These are phyloP conservation scores for Linum trigynum DNA, from an alignment of 345 rosid species.

Conservation along the genomic window DNA sequence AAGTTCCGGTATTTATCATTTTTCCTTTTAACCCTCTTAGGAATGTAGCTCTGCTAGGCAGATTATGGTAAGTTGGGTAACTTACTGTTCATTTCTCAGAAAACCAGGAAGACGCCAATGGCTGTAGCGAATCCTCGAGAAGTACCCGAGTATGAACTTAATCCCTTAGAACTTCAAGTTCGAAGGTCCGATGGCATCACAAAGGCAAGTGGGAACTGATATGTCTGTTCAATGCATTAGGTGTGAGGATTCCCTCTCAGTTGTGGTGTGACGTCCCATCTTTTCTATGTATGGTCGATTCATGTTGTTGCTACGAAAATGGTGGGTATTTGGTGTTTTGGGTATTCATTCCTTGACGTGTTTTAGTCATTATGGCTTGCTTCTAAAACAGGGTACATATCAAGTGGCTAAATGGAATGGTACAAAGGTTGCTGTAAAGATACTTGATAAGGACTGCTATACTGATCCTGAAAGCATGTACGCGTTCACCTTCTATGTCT, in stretches of 20 bases:
- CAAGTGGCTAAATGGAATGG: conserved; percentile 99
- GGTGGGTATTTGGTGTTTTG: not conserved
- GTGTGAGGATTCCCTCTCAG: not conserved
- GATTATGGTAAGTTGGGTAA: conserved; percentile 1
- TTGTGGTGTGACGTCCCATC: not conserved
- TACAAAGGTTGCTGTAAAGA: conserved; percentile 83
- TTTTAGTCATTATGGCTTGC: not conserved
- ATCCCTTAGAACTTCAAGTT: conserved; percentile 84
- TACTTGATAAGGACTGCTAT: conserved; percentile 65
- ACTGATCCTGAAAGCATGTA: conserved; percentile 67
- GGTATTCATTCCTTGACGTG: not conserved
- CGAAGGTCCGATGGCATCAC: conserved; percentile 76
- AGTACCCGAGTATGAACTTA: conserved; percentile 93
- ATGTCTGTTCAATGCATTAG: not conserved
- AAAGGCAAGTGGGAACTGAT: conserved; percentile 30
- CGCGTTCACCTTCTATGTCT: conserved; percentile 15
- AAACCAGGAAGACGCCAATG: conserved; percentile 95
- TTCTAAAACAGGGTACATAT: conserved; percentile 58
- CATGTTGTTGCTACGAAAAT: not conserved
- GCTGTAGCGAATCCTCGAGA: conserved; percentile 77
- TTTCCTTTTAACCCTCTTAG: not conserved
- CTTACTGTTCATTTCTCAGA: conserved; percentile 34
- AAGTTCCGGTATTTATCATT: conserved; percentile 46
- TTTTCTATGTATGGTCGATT: not conserved
- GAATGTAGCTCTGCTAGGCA: not conserved